phyloP scores from a whole-genome alignment of 495 filamentous ascomycete species.

The Glarea lozoyensis region DNA sequence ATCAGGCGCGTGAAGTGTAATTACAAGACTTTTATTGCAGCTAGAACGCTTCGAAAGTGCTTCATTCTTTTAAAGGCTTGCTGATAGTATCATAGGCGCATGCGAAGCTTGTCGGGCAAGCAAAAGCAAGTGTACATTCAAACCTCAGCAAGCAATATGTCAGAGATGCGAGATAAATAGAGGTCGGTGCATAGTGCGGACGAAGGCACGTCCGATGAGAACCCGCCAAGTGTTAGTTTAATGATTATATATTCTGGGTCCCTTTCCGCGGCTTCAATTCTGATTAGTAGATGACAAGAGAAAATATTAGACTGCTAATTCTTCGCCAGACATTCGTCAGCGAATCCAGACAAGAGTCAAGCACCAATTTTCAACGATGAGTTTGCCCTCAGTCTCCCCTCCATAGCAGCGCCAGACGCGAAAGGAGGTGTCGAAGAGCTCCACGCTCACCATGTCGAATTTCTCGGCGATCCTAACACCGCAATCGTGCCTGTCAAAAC shows the following conservation, averaged over 20 bases:
- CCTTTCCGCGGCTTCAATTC: too few species aligned
- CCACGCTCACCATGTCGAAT: too few species aligned
- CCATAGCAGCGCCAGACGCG: conserved; percentile 6
- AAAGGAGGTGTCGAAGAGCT: neutral
- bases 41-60: too few species aligned
- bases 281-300: too few species aligned
- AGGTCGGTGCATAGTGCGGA: conserved; percentile 14
- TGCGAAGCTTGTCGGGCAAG: conserved; percentile 18
- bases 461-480: too few species aligned
- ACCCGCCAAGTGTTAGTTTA: conserved; percentile 5
- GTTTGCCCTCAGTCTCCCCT: conserved; percentile 16
- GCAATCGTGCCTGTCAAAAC: too few species aligned
- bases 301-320: neutral
- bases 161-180: conserved; percentile 15
- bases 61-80: too few species aligned
- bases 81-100: conserved; percentile 17
- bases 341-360: neutral
- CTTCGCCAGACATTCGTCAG: conserved; percentile 3
- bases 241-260: neutral
- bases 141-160: conserved; percentile 10
- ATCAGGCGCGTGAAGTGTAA: too few species aligned
- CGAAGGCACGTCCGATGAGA: conserved; percentile 18
- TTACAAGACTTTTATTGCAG: too few species aligned
- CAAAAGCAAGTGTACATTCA: conserved; percentile 18
- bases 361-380: conserved; percentile 3